A percentile compares a stretch with the other conserved stretches of the same genome.
These are phyloP conservation scores for Pilatotrama ljubarskyi DNA, from an alignment of 768 basidiomycete genomes.

Conservation along the genomic window DNA sequence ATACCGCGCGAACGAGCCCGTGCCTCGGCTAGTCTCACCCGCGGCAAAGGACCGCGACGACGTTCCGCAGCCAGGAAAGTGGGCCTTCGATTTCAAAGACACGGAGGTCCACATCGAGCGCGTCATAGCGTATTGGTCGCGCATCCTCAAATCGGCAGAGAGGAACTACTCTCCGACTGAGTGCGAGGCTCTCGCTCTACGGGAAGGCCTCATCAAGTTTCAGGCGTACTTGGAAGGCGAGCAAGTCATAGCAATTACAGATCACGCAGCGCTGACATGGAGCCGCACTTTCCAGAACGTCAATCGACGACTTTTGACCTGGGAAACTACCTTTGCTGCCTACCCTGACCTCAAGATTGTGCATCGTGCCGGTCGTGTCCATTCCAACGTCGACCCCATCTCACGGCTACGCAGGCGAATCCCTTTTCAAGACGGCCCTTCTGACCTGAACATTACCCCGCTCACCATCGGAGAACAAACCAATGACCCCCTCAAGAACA, in stretches of 20 bases:
- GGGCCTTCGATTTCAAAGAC: conserved; percentile 24
- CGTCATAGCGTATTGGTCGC: conserved; percentile 30
- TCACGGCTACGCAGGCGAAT: conserved; percentile 32
- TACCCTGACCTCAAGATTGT: conserved; percentile 39
- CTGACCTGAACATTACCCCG: background rate
- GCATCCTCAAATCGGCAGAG: conserved; percentile 27
- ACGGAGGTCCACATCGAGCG: conserved; percentile 26
- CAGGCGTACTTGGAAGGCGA: conserved; percentile 30
- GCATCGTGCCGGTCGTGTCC: conserved; percentile 39
- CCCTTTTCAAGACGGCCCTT: conserved; percentile 25
- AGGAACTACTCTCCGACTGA: conserved; percentile 29
- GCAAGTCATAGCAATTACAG: conserved; percentile 20
- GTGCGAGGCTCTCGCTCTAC: conserved; percentile 25
- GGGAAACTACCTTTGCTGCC: conserved; percentile 39
- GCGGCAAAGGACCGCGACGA: conserved; percentile 13
- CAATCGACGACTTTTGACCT: conserved; percentile 37
- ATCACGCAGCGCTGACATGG: conserved; percentile 37
- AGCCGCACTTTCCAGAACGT: conserved; percentile 39
- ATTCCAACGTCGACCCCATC: conserved; percentile 43
- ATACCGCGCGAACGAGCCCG: background rate
- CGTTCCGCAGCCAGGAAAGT: background rate
- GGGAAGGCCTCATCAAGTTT: conserved; percentile 29
- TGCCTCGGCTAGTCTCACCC: conserved; percentile 14
- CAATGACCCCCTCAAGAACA: conserved; percentile 27
- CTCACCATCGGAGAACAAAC: conserved; percentile 2